These are phyloP conservation scores for Astrothelium subdiscretum DNA, from an alignment of 495 filamentous ascomycete species.

Conservation along the genomic window DNA sequence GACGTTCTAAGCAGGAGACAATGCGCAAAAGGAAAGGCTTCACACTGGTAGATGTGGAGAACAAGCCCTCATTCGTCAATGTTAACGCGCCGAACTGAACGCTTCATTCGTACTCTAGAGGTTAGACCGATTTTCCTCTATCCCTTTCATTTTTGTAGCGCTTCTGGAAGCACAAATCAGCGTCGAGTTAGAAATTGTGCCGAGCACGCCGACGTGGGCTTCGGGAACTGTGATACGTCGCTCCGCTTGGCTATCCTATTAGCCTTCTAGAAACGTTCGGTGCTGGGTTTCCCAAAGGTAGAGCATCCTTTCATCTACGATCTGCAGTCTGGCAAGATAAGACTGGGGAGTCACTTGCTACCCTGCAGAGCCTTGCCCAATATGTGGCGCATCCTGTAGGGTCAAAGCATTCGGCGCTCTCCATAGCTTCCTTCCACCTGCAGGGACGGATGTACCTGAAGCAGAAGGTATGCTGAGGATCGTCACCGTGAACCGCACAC, in stretches of 20 bases:
- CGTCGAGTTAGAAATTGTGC: not conserved
- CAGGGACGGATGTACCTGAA: not conserved
- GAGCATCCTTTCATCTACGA: not conserved
- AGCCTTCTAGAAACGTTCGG: not conserved
- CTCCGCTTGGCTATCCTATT: not conserved
- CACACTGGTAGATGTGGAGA: not conserved
- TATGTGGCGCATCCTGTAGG: not conserved
- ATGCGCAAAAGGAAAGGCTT: not conserved
- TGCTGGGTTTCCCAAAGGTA: not conserved
- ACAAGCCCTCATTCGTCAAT: not conserved
- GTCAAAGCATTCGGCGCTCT: not conserved
- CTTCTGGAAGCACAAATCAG: not conserved
- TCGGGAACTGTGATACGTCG: not conserved
- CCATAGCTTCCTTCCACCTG: not conserved
- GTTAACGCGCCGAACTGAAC: not conserved
- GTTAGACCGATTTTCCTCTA: not conserved
- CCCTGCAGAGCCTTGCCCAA: not conserved
- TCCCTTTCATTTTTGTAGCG: not conserved
- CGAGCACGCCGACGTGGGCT: not conserved
- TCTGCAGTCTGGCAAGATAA: not conserved
- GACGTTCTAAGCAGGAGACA: not conserved
- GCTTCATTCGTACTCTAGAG: not conserved
- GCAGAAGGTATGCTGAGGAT: slow-evolving; percentile 1
- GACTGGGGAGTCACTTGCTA: not conserved
- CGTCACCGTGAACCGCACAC: not conserved